Conservation (phyloP, 2,329 filamentous ascomycete genomes). For the Claviceps sorghi region DNA sequence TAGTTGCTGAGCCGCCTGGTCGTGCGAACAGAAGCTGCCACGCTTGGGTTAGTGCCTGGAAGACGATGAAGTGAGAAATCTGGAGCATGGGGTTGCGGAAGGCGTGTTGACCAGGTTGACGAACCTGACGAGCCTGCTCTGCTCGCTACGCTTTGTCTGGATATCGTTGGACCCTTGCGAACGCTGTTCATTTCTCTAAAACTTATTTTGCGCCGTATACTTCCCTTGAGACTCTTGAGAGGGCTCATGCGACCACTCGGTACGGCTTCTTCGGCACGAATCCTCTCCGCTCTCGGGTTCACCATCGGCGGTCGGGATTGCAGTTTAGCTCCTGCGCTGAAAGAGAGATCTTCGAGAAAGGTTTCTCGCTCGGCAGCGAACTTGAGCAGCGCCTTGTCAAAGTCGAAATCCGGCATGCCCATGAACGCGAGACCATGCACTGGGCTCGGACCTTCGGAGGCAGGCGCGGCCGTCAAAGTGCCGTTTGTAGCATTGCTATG, state of each 20-base stretch:
- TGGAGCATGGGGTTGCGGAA: not conserved
- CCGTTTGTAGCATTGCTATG: constrained; percentile 14
- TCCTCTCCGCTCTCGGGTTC: constrained; percentile 66
- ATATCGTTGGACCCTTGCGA: constrained; percentile 67
- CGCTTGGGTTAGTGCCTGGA: not conserved
- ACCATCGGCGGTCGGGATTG: constrained; percentile 57
- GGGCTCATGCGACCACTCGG: constrained; percentile 39
- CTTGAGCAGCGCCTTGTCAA: constrained; percentile 82
- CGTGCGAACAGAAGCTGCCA: constrained; percentile 52
- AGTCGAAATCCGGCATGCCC: constrained; percentile 59
- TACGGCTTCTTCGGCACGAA: constrained; percentile 57
- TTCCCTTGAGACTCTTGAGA: constrained; percentile 55
- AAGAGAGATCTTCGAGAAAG: constrained; percentile 82
- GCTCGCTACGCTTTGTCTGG: constrained; percentile 48
- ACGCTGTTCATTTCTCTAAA: constrained; percentile 90
- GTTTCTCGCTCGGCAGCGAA: constrained; percentile 91
- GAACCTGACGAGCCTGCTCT: constrained; percentile 26
- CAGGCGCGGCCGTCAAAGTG: constrained; percentile 11
- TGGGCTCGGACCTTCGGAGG: not conserved
- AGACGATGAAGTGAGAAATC: not conserved
- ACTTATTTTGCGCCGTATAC: constrained; percentile 82
- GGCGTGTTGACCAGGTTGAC: not conserved
- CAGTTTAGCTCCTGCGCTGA: constrained; percentile 69
- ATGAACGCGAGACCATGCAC: constrained; percentile 1
- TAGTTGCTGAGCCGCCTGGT: constrained; percentile 88